Base-by-base conservation (phyloP, 768 basidiomycete species). In the Infundibulicybe gibba region DNA sequence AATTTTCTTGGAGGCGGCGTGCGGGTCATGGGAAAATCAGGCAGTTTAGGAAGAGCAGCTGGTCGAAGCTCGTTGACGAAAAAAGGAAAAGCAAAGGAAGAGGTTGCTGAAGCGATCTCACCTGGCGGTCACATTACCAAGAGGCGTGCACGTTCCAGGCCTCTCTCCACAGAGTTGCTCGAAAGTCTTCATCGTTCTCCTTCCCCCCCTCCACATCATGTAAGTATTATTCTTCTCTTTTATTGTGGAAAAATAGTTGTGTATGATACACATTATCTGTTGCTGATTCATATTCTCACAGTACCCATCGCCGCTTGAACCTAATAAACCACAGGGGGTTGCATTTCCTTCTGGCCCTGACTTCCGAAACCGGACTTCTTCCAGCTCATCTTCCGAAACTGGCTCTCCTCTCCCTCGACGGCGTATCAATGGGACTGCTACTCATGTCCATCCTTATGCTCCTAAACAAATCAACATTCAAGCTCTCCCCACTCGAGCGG, bases 121-220 rank as follows among this genome's bases (percentile, higher is more conserved):
- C 87, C 87, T 2, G 85, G 85, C 11, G 87, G 87, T 0, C 87
- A 88, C 62, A 69, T 90, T 47, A 76, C 72, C 33, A 90, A 90
- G 63, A 75, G 87, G 47, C 79, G 87, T 10, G 87, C 87, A 1
- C 80, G 85, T 10, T 80, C 85, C 20, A 73, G 87, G 43, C 87
- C 86, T 2, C 70, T 88, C 12, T 89, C 87, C 15, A 63, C 76
- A 20, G 85, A 87, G 58, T 65, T 87, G 40, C 69, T 80, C 14
- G 76, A 82, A 60, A 75, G 74, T 51, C 62, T 69, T 43, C 63
- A 66, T 45, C 67, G 66, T 45, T 67, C 71, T 13, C 69, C 74
- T 1, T 57, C 35, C 10, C 35, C 70, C 30, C 77, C 80, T 33
- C 71, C 71, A 37, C 61, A 49, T 31, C 67, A 65, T 54, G 74